Conservation (phyloP, 2,329 filamentous ascomycete species). For the Sporothrix luriei region DNA sequence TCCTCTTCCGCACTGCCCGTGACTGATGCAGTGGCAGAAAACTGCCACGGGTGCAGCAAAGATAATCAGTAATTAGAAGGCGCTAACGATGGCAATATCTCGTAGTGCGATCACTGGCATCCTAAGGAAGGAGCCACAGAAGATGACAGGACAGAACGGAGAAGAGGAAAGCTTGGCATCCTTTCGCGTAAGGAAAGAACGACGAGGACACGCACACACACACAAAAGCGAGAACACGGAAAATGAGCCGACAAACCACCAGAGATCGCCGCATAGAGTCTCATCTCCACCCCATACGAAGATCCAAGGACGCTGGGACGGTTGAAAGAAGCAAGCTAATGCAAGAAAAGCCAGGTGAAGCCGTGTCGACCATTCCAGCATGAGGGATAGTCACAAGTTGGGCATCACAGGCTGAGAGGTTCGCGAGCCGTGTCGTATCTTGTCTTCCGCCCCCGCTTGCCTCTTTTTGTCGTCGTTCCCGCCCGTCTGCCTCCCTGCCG, state of each 20-base stretch:
- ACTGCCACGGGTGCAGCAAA: not conserved
- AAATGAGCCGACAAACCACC: not conserved
- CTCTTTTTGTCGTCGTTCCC: not conserved
- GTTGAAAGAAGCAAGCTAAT: not conserved
- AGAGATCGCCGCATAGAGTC: conserved; percentile 14
- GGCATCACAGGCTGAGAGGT: not conserved
- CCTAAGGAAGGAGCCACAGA: conserved; percentile 10
- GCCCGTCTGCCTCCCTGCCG: conserved; percentile 4
- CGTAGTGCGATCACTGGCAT: conserved; percentile 25
- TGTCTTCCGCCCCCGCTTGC: not conserved
- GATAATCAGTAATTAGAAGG: conserved; percentile 19
- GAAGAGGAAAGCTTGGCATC: conserved; percentile 14
- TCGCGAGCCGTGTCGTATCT: not conserved
- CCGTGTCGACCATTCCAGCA: not conserved
- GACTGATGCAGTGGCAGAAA: conserved; percentile 11
- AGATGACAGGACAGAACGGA: conserved; percentile 8
- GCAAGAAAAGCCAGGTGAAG: not conserved
- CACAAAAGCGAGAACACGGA: not conserved
- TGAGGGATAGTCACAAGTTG: not conserved
- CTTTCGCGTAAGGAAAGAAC: conserved; percentile 1
- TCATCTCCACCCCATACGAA: conserved; percentile 1
- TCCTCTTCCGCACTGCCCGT: not conserved
- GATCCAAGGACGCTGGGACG: not conserved
- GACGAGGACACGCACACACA: not conserved
- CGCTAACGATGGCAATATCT: conserved; percentile 14